Base-by-base conservation (phyloP, 1,284 basidiomycete genomes). In the Fomitopsis palustris region DNA sequence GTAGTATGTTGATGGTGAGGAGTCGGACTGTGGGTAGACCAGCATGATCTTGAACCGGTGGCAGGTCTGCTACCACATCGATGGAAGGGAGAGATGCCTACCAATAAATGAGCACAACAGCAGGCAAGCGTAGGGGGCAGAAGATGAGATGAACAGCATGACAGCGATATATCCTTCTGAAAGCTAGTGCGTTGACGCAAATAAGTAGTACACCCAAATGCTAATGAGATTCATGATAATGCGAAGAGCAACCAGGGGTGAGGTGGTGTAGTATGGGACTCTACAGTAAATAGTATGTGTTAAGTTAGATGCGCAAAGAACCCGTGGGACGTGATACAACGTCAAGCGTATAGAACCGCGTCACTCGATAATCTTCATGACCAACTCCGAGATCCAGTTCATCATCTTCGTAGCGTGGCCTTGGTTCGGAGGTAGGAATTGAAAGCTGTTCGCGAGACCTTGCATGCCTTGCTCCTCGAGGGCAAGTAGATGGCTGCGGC, bases 391-490 rank as follows among this genome's bases (percentile, higher is more conserved):
- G 64, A 91, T 89, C 86, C 87, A 90, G 59, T 85, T 81, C 57
- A 90, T 81, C 74, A 90, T 83, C 70, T 82, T 84, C 39, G 81
- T 81, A 60, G 83, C 86, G 29, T 71, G 80, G 12, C 79, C 80
- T 55, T 80, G 81, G 65, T 81, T 81, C 17, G 80, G 73, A 14
- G 85, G 78, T 43, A 90, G 70, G 75, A 92, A 92, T 62, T 83
- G 79, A 75, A 89, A 87, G 63, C 77, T 84, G 64, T 80, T 84
- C 16, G 83, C 81, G 2, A 92, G 76, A 7, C 90, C 90, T 62
- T 82, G 81, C 88, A 92, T 90, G 38, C 78, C 77, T 56, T 87
- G 69, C 33, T 90, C 86, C 60, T 91, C 87, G 7, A 92, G 77
- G 42, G 85, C 85, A 43, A 72, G 74, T 31, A 84, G 75, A 68